Evolutionary conservation across 148 eudicot genomes (phyloP).

Genomic region (Heliosperma pusillum): DNA sequence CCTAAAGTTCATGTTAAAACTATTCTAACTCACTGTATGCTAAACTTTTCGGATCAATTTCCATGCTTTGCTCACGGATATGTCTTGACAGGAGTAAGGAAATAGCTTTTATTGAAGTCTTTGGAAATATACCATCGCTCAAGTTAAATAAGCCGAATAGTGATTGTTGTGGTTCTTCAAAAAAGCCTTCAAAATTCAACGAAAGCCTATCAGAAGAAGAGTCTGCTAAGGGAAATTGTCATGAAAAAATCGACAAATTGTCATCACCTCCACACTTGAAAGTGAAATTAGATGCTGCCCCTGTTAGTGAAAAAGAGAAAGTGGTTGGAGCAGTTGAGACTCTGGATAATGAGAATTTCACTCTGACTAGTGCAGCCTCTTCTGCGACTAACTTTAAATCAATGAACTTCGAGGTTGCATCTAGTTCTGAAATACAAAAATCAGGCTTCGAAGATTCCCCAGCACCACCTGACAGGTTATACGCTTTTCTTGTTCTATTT

Average conservation of each 20-base stretch:
- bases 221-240: background rate
- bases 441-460: conserved; percentile 23
- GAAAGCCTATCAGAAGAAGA: background rate
- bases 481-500: conserved; percentile 1
- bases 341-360: conserved; percentile 19
- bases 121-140: conserved; percentile 12
- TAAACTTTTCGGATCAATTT: background rate
- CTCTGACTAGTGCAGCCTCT: conserved; percentile 18
- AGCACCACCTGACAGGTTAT: conserved; percentile 36
- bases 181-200: background rate
- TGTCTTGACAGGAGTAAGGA: conserved; percentile 6
- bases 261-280: conserved; percentile 3
- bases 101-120: conserved; percentile 5
- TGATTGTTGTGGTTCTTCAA: background rate
- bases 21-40: background rate
- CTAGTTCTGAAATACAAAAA: conserved; percentile 21
- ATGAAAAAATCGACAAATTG: conserved; percentile 1
- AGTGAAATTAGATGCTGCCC: conserved; percentile 16
- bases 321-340: conserved; percentile 23
- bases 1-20: background rate
- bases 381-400: conserved; percentile 23
- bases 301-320: conserved; percentile 22
- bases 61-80: background rate
- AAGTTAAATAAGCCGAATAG: background rate
- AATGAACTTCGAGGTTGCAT: conserved; percentile 17